Conservation (phyloP, 1,284 basidiomycete species). For the Cystobasidium sp. region DNA sequence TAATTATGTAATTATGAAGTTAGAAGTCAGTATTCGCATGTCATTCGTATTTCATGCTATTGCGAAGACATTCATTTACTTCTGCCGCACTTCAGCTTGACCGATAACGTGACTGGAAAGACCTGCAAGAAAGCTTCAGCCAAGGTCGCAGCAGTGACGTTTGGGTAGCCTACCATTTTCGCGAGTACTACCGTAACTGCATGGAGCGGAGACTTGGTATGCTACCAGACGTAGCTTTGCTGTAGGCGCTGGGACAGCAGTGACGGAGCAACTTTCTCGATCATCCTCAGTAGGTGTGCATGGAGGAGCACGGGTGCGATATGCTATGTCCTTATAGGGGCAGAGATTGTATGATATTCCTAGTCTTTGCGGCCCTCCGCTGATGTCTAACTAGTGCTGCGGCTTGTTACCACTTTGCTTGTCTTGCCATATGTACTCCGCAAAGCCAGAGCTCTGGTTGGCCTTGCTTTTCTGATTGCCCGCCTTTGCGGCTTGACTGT, state of each 20-base stretch:
- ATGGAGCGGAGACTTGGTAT: background rate
- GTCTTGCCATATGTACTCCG: background rate
- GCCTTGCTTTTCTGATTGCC: background rate
- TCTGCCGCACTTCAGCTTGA: slow-evolving; percentile 44
- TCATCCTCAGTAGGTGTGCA: background rate
- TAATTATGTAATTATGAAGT: background rate
- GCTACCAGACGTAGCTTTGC: background rate
- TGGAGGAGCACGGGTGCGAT: background rate
- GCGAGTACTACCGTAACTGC: background rate
- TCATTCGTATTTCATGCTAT: background rate
- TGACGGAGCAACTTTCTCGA: background rate
- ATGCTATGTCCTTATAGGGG: background rate
- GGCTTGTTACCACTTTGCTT: background rate
- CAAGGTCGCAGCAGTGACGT: background rate
- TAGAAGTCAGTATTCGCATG: background rate
- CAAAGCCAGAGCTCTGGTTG: slow-evolving; percentile 1
- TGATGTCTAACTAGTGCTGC: background rate
- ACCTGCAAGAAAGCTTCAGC: slow-evolving; percentile 7
- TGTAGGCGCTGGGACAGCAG: background rate
- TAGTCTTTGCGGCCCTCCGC: no score
- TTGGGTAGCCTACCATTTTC: background rate
- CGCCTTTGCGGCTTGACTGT: background rate
- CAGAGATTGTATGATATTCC: no score
- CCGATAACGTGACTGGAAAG: slow-evolving; percentile 39
- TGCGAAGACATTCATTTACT: slow-evolving; percentile 12